A percentile compares a stretch with the other conserved stretches of the same genome.
These are phyloP conservation scores for Colletotrichum cuscutae DNA, from an alignment of 2,329 filamentous ascomycete species.

Conservation along the genomic window DNA sequence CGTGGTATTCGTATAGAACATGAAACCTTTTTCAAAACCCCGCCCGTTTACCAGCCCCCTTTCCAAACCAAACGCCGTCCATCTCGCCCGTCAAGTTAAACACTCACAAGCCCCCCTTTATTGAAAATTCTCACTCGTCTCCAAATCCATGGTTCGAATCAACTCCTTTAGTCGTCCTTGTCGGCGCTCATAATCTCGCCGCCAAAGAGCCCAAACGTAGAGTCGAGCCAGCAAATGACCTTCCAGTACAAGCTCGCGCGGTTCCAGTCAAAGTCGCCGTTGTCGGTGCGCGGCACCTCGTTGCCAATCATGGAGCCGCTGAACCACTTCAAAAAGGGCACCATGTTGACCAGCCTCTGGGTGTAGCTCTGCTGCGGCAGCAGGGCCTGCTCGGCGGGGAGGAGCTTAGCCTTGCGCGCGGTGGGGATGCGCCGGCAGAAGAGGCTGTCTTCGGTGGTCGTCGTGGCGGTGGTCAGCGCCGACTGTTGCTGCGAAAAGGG, in stretches of 20 bases:
- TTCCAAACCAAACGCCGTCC: background rate
- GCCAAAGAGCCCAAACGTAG: conserved; percentile 66
- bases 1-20: conserved; percentile 24
- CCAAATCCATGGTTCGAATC: background rate
- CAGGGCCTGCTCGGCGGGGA: conserved; percentile 76
- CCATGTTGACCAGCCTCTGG: conserved; percentile 71
- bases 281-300: conserved; percentile 77
- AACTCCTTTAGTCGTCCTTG: conserved; percentile 62
- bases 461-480: background rate
- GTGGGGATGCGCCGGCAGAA: conserved; percentile 74
- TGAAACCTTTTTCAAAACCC: background rate
- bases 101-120: background rate
- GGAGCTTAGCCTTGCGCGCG: conserved; percentile 71
- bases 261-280: conserved; percentile 82
- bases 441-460: conserved; percentile 47
- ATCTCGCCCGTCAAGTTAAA: background rate
- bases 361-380: conserved; percentile 74
- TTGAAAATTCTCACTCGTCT: background rate
- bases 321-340: conserved; percentile 79
- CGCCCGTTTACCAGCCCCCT: background rate
- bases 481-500: conserved; percentile 25
- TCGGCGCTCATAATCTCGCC: conserved; percentile 67
- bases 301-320: conserved; percentile 79
- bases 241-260: conserved; percentile 75
- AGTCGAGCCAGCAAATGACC: conserved; percentile 71